Conservation (phyloP, 2,329 filamentous ascomycete genomes). For the Dothistroma septosporum region DNA sequence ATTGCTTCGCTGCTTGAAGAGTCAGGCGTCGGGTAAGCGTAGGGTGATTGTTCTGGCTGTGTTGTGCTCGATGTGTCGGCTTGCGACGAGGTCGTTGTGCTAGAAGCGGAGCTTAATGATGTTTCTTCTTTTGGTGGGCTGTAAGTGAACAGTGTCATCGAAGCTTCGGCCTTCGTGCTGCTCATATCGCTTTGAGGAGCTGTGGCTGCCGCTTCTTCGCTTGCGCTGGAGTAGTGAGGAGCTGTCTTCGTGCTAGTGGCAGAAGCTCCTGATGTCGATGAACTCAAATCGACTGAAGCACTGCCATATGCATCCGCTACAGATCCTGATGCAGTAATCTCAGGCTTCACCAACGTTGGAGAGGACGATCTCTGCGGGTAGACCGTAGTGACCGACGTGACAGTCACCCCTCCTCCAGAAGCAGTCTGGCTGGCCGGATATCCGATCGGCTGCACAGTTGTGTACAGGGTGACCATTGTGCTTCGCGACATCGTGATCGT, state of each 20-base stretch:
- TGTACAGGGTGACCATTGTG: constrained; percentile 21
- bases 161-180: not conserved
- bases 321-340: not conserved
- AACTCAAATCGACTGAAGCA: not conserved
- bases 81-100: not conserved
- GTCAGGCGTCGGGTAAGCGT: not conserved
- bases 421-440: not conserved
- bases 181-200: not conserved
- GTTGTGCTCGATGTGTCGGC: not conserved
- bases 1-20: not conserved
- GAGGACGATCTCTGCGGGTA: not conserved
- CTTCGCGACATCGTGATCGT: constrained; percentile 1
- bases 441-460: constrained; percentile 19
- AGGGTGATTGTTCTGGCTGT: not conserved
- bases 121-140: not conserved
- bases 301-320: not conserved
- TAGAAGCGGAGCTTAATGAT: not conserved
- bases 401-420: not conserved
- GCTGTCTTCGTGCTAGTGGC: not conserved
- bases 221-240: not conserved
- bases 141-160: not conserved
- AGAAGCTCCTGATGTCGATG: not conserved
- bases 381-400: constrained; percentile 1
- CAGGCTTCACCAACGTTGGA: not conserved
- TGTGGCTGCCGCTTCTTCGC: not conserved